Evolutionary conservation across 495 filamentous ascomycete species (phyloP).

Genomic region (Aspergillus ellipticus): DNA sequence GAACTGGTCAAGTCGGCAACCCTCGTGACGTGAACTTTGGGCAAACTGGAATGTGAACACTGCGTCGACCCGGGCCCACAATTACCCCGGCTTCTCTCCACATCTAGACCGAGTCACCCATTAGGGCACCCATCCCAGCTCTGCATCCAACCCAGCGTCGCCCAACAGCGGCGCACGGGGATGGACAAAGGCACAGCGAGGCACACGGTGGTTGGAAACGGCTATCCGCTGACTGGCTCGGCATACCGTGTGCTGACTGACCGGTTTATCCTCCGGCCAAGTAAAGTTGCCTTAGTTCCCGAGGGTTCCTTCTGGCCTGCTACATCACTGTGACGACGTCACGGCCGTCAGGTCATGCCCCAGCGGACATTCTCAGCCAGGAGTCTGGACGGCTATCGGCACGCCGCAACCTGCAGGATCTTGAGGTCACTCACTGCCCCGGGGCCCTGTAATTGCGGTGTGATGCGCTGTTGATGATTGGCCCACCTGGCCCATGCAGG

Average conservation of each 20-base stretch:
- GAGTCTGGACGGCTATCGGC: too few relatives aligned
- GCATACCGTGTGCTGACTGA: conserved; percentile 1
- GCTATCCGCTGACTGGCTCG: conserved; percentile 1
- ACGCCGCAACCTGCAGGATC: too few relatives aligned
- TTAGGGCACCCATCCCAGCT: background rate
- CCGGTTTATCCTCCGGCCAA: background rate
- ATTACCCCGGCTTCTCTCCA: conserved; percentile 1
- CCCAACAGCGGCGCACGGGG: background rate
- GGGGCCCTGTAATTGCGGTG: background rate
- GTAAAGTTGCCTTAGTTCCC: background rate
- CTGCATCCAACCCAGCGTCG: background rate
- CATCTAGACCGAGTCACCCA: background rate
- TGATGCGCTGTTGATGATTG: background rate
- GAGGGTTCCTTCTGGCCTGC: background rate
- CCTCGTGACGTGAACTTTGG: background rate
- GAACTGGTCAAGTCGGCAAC: background rate
- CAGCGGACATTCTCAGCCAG: too few relatives aligned
- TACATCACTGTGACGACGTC: conserved; percentile 1
- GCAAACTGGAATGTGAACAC: too few relatives aligned
- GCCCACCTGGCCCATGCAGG: background rate
- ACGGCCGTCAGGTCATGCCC: too few relatives aligned
- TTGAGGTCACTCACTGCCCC: too few relatives aligned
- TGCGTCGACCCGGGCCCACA: background rate
- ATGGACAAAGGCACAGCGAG: background rate
- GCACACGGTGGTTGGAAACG: background rate